Conservation (phyloP, 1,284 basidiomycete species). For the Ganoderma multipileum region DNA sequence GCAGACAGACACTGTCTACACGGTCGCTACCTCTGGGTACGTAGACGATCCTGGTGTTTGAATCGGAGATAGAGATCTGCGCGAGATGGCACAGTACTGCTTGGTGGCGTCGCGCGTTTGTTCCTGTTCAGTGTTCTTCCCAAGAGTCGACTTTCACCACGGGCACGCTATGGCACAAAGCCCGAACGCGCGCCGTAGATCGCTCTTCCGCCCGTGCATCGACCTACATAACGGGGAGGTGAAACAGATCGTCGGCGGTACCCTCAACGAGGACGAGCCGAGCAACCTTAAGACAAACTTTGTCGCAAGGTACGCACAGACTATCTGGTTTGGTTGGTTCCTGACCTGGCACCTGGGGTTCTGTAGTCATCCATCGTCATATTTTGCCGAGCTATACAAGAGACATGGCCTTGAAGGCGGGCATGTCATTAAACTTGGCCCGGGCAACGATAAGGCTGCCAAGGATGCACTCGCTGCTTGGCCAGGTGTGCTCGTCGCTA, state of each 20-base stretch:
- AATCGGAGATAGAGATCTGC: constrained; percentile 14
- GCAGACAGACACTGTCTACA: too few species aligned
- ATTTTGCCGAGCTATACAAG: constrained; percentile 86
- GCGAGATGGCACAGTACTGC: neutral
- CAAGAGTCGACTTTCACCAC: neutral
- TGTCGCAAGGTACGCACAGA: constrained; percentile 75
- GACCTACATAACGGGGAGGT: constrained; percentile 95
- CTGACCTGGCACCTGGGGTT: neutral
- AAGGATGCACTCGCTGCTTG: constrained; percentile 83
- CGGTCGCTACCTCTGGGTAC: too few species aligned
- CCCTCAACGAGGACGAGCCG: constrained; percentile 74
- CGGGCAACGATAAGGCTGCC: constrained; percentile 89
- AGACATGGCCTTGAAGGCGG: constrained; percentile 79
- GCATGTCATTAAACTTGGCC: constrained; percentile 97
- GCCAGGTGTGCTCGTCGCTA: constrained; percentile 66
- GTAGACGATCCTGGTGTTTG: too few species aligned
- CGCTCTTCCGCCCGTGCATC: constrained; percentile 90
- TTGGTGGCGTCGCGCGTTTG: neutral
- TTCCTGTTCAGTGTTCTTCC: neutral
- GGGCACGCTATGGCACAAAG: constrained; percentile 1
- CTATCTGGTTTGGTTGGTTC: too few species aligned
- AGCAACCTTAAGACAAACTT: constrained; percentile 89
- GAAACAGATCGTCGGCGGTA: constrained; percentile 98
- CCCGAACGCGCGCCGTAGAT: constrained; percentile 19
- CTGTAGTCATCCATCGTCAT: constrained; percentile 78